phyloP scores from a whole-genome alignment of 768 basidiomycete species.

The Mycena capillaripes region DNA sequence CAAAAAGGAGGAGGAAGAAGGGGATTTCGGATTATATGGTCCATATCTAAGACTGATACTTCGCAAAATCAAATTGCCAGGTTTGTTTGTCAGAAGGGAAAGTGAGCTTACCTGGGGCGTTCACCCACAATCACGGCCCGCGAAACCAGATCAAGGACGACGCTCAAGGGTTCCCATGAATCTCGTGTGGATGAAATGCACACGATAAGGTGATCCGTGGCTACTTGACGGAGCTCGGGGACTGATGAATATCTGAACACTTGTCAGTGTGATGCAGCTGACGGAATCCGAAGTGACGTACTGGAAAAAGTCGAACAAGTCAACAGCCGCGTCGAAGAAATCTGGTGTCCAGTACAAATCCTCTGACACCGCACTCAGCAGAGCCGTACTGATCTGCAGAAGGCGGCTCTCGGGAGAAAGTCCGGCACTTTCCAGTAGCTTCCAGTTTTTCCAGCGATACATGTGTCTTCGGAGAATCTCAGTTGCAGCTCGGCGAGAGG shows the following conservation, averaged over 20 bases:
- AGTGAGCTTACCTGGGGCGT: not conserved
- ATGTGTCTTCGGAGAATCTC: not conserved
- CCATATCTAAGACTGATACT: not conserved
- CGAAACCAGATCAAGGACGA: not conserved
- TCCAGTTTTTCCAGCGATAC: constrained; percentile 23
- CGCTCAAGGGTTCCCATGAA: not conserved
- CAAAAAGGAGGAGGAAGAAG: not conserved
- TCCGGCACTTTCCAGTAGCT: not conserved
- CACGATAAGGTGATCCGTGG: not conserved
- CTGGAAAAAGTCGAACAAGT: constrained; percentile 16
- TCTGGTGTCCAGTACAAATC: constrained; percentile 3
- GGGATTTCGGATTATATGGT: not conserved
- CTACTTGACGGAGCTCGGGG: not conserved
- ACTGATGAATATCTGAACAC: not conserved
- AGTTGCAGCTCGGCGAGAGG: constrained; percentile 4
- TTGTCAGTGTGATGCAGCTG: not conserved
- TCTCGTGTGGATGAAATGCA: not conserved
- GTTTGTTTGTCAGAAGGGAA: not conserved
- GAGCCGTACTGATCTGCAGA: not conserved
- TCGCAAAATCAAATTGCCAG: not conserved
- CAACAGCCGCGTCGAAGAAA: constrained; percentile 10
- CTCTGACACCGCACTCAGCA: not conserved
- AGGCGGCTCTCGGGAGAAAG: not conserved
- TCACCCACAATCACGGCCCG: not conserved
- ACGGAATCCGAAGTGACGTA: not conserved